Evolutionary conservation across 2,329 filamentous ascomycete genomes (phyloP).

Genomic region (Neonectria hederae): DNA sequence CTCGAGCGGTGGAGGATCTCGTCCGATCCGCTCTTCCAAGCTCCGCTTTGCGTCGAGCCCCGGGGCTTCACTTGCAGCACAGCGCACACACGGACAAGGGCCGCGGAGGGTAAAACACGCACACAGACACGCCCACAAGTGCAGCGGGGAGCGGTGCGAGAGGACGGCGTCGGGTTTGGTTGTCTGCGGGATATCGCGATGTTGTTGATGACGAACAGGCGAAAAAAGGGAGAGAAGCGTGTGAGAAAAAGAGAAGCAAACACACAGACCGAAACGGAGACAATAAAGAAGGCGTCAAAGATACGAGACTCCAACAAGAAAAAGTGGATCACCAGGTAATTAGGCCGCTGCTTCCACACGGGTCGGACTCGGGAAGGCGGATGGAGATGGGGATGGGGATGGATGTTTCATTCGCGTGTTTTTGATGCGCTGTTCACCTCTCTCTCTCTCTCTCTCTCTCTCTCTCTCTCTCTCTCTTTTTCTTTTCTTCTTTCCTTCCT

Average conservation of each 20-base stretch:
- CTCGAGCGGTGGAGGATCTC: slow-evolving; percentile 23
- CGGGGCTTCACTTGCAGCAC: slow-evolving; percentile 15
- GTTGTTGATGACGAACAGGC: not conserved
- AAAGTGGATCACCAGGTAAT: slow-evolving; percentile 1
- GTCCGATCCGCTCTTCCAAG: slow-evolving; percentile 24
- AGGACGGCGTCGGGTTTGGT: not conserved
- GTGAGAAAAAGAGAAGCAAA: not conserved
- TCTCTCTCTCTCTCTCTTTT: not conserved
- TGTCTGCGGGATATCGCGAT: not conserved
- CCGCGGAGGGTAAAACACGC: not conserved
- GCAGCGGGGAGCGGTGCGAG: not conserved
- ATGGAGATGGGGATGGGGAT: not conserved
- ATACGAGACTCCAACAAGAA: not conserved
- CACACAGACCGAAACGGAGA: not conserved
- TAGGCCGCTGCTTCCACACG: not conserved
- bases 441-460: not conserved
- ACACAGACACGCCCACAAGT: not conserved
- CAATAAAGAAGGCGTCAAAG: not conserved
- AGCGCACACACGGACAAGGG: not conserved
- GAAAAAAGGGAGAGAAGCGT: not conserved
- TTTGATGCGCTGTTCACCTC: slow-evolving; percentile 2
- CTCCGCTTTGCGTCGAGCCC: slow-evolving; percentile 26
- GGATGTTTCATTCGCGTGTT: not conserved
- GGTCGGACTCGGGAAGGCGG: not conserved
- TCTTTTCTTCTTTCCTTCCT: not conserved